Evolutionary conservation across 129 eudicot genomes (phyloP), one percentile per base, ranked within the genome.

Genomic region (Heracleum sosnowskyi): DNA sequence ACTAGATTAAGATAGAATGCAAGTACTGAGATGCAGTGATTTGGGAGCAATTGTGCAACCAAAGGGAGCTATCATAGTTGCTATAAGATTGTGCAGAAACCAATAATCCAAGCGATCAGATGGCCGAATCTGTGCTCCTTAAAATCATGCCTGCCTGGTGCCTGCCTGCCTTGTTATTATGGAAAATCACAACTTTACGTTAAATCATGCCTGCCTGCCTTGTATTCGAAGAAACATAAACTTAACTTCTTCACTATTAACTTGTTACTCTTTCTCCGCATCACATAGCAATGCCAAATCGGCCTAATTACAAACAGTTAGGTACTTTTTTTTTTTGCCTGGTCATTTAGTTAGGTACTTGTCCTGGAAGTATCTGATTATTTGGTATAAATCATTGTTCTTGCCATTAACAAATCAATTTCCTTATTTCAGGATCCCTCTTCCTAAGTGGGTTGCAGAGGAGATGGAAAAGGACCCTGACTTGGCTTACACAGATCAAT

Each of bases 381-480:
- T n/a, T 18, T 79, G 76, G 72, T 10, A 33, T 2, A 7, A 20
- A 2, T 73, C 13, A 2, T 24, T 71, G 47, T 71, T 73, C 36
- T n/a, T n/a, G 55, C 36, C 13, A 11, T 36, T 81, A n/a, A 46
- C 17, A 36, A 9, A 60, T 11, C 2, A 37, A 42, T 9, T 81
- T 68, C 40, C 33, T 42, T 69, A 29, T 37, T 86, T 62, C 89
- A 96, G 99, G 84, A 96, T 96, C 63, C 97, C 99, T 46, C 88
- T 96, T 77, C 99, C 99, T 13, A 92, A 85, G 69, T 96, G 99
- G 99, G 99, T 84, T 17, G 82, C 85, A 46, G 99, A 96, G 81
- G 99, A 92, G 91, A 89, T 96, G 45, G 84, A 90, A 45, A 87
- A 87, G 78, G 92, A 96, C 69, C 95, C 92, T 16, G 97, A 96